These are phyloP conservation scores for Suillus lakei DNA, from an alignment of 768 basidiomycete genomes.

Conservation along the genomic window DNA sequence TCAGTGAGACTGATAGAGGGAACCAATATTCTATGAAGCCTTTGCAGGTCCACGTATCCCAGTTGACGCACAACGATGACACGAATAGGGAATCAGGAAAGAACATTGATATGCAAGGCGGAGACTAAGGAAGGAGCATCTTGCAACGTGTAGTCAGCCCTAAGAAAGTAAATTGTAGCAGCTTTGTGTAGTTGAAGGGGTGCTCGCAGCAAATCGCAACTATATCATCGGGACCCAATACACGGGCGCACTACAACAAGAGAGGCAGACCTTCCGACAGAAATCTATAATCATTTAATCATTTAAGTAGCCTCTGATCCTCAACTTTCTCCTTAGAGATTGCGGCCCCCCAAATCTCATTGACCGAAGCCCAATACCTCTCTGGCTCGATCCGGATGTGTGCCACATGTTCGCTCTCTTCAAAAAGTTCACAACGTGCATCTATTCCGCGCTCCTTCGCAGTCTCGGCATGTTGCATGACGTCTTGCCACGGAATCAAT, in stretches of 20 bases:
- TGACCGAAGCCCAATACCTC: slow-evolving; percentile 31
- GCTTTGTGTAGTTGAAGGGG: background rate
- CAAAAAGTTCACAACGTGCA: slow-evolving; percentile 34
- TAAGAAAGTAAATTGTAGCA: background rate
- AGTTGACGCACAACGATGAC: background rate
- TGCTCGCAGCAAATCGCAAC: background rate
- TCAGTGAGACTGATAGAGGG: too few species aligned
- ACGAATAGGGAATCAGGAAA: background rate
- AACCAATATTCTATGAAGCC: too few species aligned
- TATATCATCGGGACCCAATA: background rate
- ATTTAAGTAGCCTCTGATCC: background rate
- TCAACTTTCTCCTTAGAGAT: slow-evolving; percentile 11
- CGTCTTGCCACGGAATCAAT: slow-evolving; percentile 32
- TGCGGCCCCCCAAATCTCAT: slow-evolving; percentile 25
- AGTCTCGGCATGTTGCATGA: slow-evolving; percentile 29
- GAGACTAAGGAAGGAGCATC: background rate
- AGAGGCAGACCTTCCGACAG: background rate
- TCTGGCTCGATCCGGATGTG: slow-evolving; percentile 37
- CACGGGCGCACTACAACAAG: background rate
- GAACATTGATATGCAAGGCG: background rate
- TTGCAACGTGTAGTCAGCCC: background rate
- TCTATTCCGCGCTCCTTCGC: slow-evolving; percentile 30
- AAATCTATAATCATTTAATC: background rate
- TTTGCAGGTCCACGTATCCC: background rate
- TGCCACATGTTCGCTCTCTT: slow-evolving; percentile 40